Evolutionary conservation across 345 rosid species (phyloP).

Genomic region (Zanthoxylum bungeanum): DNA sequence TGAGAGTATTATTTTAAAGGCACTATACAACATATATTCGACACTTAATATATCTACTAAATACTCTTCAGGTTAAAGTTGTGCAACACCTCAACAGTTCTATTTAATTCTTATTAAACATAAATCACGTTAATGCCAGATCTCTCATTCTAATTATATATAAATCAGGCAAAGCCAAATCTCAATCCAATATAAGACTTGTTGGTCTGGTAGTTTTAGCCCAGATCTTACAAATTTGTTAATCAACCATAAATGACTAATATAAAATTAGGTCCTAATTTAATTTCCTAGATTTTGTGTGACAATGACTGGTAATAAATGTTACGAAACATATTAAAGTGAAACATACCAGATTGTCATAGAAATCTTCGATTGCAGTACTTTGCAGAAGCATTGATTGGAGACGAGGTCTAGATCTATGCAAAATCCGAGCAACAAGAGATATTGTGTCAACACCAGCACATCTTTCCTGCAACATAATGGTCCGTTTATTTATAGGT

Average conservation of each 20-base stretch:
- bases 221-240: neutral
- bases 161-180: neutral
- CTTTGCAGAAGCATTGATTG: slow-evolving; percentile 89
- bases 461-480: slow-evolving; percentile 89
- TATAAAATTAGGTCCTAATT: neutral
- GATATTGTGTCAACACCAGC: slow-evolving; percentile 71
- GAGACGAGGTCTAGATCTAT: slow-evolving; percentile 86
- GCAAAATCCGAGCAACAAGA: slow-evolving; percentile 82
- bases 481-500: slow-evolving; percentile 14
- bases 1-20: neutral
- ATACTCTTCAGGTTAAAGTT: neutral
- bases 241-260: neutral
- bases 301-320: neutral
- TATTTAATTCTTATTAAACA: neutral
- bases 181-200: neutral
- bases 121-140: neutral
- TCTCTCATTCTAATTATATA: neutral
- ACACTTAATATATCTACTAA: neutral
- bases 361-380: slow-evolving; percentile 92
- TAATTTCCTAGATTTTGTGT: neutral
- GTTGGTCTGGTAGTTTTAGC: neutral
- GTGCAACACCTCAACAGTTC: neutral
- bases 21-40: neutral
- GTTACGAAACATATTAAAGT: slow-evolving; percentile 2
- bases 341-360: slow-evolving; percentile 59